phyloP scores from a whole-genome alignment of 2,329 filamentous ascomycete species.

The Botrytis paeoniae region DNA sequence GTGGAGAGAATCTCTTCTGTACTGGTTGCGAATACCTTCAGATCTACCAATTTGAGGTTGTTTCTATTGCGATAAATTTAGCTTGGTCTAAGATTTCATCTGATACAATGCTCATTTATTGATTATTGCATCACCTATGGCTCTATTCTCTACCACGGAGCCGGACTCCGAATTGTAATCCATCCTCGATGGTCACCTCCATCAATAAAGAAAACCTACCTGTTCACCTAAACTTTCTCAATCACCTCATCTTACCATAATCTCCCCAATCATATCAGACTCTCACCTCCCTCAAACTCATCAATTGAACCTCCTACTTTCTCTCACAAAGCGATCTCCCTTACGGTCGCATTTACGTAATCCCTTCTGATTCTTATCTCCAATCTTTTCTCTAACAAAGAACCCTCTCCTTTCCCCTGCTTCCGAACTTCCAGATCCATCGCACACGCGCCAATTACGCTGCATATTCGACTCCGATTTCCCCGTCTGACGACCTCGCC shows the following conservation, averaged over 20 bases:
- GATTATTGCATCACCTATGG: accelerated
- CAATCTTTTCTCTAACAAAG: neutral
- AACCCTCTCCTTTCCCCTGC: neutral
- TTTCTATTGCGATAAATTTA: accelerated
- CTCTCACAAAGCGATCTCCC: neutral
- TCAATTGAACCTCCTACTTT: neutral
- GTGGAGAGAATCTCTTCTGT: neutral
- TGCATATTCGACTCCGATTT: neutral
- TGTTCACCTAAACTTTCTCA: neutral
- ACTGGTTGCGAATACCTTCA: neutral
- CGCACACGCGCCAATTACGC: neutral
- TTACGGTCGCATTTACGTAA: neutral
- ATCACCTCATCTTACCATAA: neutral
- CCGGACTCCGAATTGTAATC: too few relatives aligned
- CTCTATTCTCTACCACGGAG: neutral
- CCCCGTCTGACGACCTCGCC: neutral
- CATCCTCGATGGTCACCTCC: neutral
- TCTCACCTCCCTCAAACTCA: neutral
- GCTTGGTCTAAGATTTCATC: too few relatives aligned
- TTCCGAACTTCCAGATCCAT: neutral
- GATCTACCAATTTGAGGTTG: too few relatives aligned
- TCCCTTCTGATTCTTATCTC: neutral
- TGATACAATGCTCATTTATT: neutral
- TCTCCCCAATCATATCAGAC: neutral
- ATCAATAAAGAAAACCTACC: neutral